Evolutionary conservation across 768 basidiomycete species (phyloP).

Genomic region (Amanita rubescens): DNA sequence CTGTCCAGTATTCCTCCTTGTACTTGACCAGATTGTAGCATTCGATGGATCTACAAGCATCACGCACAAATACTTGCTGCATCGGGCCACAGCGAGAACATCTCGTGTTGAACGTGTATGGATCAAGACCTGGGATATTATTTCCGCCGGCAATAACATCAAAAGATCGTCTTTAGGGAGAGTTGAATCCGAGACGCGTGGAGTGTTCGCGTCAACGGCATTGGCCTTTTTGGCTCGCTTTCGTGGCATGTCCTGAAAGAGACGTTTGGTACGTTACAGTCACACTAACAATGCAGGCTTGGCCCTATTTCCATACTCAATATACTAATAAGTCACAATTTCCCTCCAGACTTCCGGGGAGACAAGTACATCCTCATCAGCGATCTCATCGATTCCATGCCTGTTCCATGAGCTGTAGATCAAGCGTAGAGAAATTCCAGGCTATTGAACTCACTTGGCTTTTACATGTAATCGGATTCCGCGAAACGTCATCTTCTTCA

Average conservation of each 20-base stretch:
- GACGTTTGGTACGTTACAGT: no score
- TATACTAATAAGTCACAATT: no score
- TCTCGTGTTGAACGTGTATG: slow-evolving; percentile 44
- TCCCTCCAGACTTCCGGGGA: neutral
- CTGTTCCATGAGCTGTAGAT: no score
- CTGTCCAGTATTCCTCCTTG: slow-evolving; percentile 30
- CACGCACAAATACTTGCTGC: slow-evolving; percentile 44
- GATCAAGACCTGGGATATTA: slow-evolving; percentile 55
- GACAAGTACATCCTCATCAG: neutral
- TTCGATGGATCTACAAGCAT: slow-evolving; percentile 39
- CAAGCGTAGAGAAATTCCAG: no score
- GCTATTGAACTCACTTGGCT: no score
- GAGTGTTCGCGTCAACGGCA: no score
- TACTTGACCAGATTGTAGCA: slow-evolving; percentile 51
- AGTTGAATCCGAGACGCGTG: no score
- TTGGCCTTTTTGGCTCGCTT: no score
- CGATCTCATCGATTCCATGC: neutral
- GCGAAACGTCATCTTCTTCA: no score
- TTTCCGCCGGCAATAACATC: slow-evolving; percentile 45
- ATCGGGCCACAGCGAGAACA: slow-evolving; percentile 52
- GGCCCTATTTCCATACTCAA: no score
- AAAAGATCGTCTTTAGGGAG: neutral
- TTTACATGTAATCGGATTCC: no score
- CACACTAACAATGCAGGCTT: no score
- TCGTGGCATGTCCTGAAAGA: neutral